These are phyloP conservation scores for Biscutella laevigata DNA, from an alignment of 441 rosid genomes.

Conservation along the genomic window DNA sequence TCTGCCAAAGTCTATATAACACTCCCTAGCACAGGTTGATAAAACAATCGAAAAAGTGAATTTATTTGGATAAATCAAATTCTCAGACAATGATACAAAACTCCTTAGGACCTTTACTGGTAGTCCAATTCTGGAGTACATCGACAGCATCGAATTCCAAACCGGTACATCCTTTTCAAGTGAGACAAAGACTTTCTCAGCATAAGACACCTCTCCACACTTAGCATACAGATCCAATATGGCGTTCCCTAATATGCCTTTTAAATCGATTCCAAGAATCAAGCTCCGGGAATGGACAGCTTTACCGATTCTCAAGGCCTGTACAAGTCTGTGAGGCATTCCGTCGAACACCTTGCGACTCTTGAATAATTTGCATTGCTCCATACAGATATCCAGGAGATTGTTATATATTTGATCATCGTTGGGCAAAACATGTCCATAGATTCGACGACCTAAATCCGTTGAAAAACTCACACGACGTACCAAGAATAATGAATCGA, in stretches of 20 bases:
- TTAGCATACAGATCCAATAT: constrained; percentile 71
- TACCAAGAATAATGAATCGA: constrained; percentile 23
- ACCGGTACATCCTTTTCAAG: constrained; percentile 47
- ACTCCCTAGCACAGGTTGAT: constrained; percentile 57
- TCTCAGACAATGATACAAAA: constrained; percentile 31
- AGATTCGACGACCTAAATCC: constrained; percentile 5
- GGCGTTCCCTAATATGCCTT: constrained; percentile 43
- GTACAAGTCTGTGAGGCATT: constrained; percentile 43
- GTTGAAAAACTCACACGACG: constrained; percentile 27
- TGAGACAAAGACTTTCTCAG: constrained; percentile 45
- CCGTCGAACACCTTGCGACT: constrained; percentile 57
- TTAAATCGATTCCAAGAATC: constrained; percentile 40
- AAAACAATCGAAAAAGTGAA: constrained; percentile 63
- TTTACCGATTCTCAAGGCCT: constrained; percentile 30
- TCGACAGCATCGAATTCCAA: constrained; percentile 70
- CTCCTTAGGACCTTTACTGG: constrained; percentile 32
- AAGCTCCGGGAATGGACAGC: constrained; percentile 44
- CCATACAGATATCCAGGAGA: constrained; percentile 32
- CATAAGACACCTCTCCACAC: constrained; percentile 44
- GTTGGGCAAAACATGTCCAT: neutral
- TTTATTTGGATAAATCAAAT: constrained; percentile 51
- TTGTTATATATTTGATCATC: constrained; percentile 7
- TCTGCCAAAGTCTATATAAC: constrained; percentile 41
- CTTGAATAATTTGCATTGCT: constrained; percentile 38
- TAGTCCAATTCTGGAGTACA: constrained; percentile 47